A percentile compares a stretch with the other conserved stretches of the same genome.
phyloP scores from a whole-genome alignment of 768 basidiomycete species.

The Podaxis pistillaris region DNA sequence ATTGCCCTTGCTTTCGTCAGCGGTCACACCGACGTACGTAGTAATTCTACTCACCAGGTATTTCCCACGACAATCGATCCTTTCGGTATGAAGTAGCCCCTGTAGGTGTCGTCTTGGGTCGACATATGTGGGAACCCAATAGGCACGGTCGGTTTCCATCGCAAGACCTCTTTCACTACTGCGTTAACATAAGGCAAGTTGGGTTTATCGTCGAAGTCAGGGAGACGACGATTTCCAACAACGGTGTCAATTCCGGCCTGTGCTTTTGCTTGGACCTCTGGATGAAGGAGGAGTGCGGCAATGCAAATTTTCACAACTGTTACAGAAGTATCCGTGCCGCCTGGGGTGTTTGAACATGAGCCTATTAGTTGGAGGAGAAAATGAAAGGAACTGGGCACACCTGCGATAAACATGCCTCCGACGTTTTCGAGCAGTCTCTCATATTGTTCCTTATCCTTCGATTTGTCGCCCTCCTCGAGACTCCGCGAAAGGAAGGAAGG shows the following conservation, averaged over 20 bases:
- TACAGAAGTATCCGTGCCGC: conserved; percentile 13
- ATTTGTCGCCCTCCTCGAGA: conserved; percentile 4
- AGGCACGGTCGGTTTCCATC: conserved; percentile 26
- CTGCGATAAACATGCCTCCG: conserved; percentile 7
- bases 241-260: conserved; percentile 39
- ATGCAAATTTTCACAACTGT: conserved; percentile 4
- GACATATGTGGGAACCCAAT: conserved; percentile 25
- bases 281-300: conserved; percentile 20
- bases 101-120: conserved; percentile 36
- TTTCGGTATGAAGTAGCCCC: conserved; percentile 39
- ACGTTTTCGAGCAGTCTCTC: neutral
- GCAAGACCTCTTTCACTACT: conserved; percentile 30
- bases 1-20: conserved; percentile 19
- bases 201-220: conserved; percentile 29
- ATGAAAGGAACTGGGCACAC: neutral
- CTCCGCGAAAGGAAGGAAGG: conserved; percentile 4
- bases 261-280: conserved; percentile 34
- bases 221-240: conserved; percentile 29
- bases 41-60: conserved; percentile 20
- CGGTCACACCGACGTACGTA: neutral
- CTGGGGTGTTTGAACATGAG: neutral
- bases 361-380: neutral
- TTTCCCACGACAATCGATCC: conserved; percentile 29
- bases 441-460: neutral
- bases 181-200: conserved; percentile 34